phyloP scores from a whole-genome alignment of 78 protist species.

The Dictyostelium firmibasis region DNA sequence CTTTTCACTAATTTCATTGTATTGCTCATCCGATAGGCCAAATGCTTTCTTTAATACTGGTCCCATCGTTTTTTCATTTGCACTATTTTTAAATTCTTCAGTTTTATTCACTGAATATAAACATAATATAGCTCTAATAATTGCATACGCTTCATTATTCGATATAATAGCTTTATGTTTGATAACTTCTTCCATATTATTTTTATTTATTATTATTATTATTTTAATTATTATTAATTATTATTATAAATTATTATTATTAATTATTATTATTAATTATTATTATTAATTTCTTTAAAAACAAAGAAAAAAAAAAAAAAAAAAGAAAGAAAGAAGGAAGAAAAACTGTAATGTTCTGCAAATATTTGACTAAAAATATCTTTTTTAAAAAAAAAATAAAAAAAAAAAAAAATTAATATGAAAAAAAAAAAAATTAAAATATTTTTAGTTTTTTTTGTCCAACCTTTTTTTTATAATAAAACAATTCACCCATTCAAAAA shows the following conservation, averaged over 20 bases:
- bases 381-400: too few relatives aligned
- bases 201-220: neutral
- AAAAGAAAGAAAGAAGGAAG: too few relatives aligned
- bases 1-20: slow-evolving; percentile 38
- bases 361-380: neutral
- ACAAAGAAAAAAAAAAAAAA: too few relatives aligned
- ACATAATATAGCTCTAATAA: slow-evolving; percentile 56
- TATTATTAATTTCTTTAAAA: too few relatives aligned
- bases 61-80: slow-evolving; percentile 19
- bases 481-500: too few relatives aligned
- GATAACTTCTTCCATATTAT: neutral
- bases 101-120: slow-evolving; percentile 38
- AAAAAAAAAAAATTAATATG: too few relatives aligned
- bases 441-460: too few relatives aligned
- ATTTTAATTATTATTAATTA: too few relatives aligned
- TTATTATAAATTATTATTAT: too few relatives aligned
- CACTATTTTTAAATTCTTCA: neutral
- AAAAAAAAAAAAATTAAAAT: too few relatives aligned
- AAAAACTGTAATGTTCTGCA: neutral
- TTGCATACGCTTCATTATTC: slow-evolving; percentile 29
- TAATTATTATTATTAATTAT: too few relatives aligned
- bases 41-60: slow-evolving; percentile 41
- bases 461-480: too few relatives aligned
- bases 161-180: neutral
- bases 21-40: slow-evolving; percentile 37